These are phyloP conservation scores for Lycium barbarum DNA, from an alignment of 257 asterid species.

Conservation along the genomic window DNA sequence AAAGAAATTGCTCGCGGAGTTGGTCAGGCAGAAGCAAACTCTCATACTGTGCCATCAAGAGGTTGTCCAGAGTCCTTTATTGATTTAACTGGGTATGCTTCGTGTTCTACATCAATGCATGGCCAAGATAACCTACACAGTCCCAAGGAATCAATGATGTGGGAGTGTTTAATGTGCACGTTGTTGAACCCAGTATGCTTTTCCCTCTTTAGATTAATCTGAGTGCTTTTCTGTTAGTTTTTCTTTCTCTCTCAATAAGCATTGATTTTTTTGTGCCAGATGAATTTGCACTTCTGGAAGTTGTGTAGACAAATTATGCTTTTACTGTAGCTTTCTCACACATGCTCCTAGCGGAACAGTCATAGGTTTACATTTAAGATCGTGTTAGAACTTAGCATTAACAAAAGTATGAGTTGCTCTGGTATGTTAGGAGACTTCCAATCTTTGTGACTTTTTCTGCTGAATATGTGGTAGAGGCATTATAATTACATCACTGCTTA, in stretches of 20 bases:
- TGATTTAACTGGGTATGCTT: slow-evolving; percentile 46
- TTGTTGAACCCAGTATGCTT: slow-evolving; percentile 80
- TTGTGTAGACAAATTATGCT: neutral
- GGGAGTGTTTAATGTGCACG: slow-evolving; percentile 86
- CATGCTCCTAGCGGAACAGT: neutral
- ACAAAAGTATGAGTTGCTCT: neutral
- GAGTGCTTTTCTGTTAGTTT: neutral
- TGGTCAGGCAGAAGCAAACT: slow-evolving; percentile 30
- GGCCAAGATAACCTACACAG: slow-evolving; percentile 30
- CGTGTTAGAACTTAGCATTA: neutral
- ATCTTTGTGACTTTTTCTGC: neutral
- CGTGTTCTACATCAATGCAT: slow-evolving; percentile 45
- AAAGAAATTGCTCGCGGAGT: slow-evolving; percentile 35
- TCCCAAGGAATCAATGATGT: slow-evolving; percentile 41
- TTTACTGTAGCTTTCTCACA: neutral
- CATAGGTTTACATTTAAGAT: neutral
- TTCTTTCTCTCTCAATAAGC: neutral
- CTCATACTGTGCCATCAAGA: slow-evolving; percentile 31
- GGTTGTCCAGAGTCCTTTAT: slow-evolving; percentile 27
- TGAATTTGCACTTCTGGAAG: neutral
- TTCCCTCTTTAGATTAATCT: neutral
- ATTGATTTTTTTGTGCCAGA: neutral
- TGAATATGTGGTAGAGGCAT: neutral
- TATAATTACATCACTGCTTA: neutral
- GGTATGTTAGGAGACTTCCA: neutral